Percentiles rank a stretch among this genome's conserved stretches.
Evolutionary conservation across 805 yeast species (phyloP).

Genomic region (Hanseniaspora opuntiae): DNA sequence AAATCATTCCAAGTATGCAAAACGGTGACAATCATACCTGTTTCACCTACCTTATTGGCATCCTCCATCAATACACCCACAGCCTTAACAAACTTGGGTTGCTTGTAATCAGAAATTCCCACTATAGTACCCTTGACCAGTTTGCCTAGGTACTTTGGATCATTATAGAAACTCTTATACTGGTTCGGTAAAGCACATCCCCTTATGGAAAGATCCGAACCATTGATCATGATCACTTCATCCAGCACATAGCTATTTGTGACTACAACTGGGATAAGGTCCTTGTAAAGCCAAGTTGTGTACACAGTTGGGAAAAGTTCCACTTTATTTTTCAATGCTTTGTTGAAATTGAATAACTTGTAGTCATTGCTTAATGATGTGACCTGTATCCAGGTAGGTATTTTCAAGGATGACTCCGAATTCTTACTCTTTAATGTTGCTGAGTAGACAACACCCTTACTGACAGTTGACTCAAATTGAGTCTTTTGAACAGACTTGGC

Average conservation of each 20-base stretch:
- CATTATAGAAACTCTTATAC: slow-evolving; percentile 6
- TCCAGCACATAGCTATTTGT: slow-evolving; percentile 68
- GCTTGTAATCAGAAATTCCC: slow-evolving; percentile 49
- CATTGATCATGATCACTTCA: slow-evolving; percentile 41
- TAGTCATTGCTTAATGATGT: neutral
- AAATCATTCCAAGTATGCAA: slow-evolving; percentile 59
- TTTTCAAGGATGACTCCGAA: slow-evolving; percentile 33
- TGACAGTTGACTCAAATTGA: slow-evolving; percentile 40
- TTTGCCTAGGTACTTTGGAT: slow-evolving; percentile 13
- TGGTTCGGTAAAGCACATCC: slow-evolving; percentile 34
- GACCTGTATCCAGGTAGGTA: slow-evolving; percentile 59
- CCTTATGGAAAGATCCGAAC: slow-evolving; percentile 72
- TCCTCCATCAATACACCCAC: slow-evolving; percentile 39
- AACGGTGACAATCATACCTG: slow-evolving; percentile 68
- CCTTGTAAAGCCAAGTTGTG: slow-evolving; percentile 56
- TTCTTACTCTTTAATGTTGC: slow-evolving; percentile 17
- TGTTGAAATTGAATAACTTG: slow-evolving; percentile 3
- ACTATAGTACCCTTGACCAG: slow-evolving; percentile 46
- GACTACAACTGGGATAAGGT: slow-evolving; percentile 46
- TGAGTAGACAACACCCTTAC: slow-evolving; percentile 51
- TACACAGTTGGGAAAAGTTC: slow-evolving; percentile 55
- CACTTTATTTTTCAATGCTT: slow-evolving; percentile 12
- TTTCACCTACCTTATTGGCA: slow-evolving; percentile 37
- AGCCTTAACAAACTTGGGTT: slow-evolving; percentile 55
- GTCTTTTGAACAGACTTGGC: slow-evolving; percentile 40